phyloP scores from a whole-genome alignment of 345 rosid genomes.

The Salix udensis region DNA sequence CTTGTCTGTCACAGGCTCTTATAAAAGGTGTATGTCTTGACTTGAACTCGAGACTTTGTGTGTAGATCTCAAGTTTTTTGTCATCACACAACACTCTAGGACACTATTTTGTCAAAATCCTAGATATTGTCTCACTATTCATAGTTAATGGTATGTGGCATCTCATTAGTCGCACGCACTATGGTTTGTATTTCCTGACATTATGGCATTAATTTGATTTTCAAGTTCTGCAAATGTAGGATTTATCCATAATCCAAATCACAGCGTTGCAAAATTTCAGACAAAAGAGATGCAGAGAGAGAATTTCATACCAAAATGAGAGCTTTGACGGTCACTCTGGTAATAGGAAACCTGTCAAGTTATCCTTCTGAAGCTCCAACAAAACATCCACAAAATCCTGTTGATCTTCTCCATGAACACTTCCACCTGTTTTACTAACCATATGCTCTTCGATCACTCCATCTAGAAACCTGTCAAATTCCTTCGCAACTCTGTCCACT shows the following conservation, averaged over 20 bases:
- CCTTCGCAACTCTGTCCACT: slow-evolving; percentile 20
- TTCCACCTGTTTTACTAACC: background rate
- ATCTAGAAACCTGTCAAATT: slow-evolving; percentile 25
- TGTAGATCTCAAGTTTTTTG: rapidly evolving
- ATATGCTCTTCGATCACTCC: slow-evolving; percentile 21
- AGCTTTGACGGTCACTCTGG: slow-evolving; percentile 28
- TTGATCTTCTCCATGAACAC: background rate
- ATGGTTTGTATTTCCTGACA: too few species aligned
- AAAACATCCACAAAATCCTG: slow-evolving; percentile 31
- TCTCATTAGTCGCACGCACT: too few species aligned
- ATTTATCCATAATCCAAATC: too few species aligned
- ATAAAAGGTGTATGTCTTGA: rapidly evolving
- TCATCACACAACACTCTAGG: too few species aligned
- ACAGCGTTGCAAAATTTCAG: too few species aligned
- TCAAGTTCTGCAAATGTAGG: too few species aligned
- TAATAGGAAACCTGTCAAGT: slow-evolving; percentile 4
- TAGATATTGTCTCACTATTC: too few species aligned
- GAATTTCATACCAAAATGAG: slow-evolving; percentile 23
- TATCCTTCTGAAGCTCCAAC: slow-evolving; percentile 22
- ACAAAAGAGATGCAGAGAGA: too few species aligned
- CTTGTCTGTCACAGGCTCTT: rapidly evolving
- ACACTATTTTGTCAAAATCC: too few species aligned
- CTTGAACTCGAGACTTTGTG: rapidly evolving
- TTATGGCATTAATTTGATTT: too few species aligned
- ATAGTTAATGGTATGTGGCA: too few species aligned